Conservation (phyloP, 2,329 filamentous ascomycete genomes). For the Juglanconis juglandina region DNA sequence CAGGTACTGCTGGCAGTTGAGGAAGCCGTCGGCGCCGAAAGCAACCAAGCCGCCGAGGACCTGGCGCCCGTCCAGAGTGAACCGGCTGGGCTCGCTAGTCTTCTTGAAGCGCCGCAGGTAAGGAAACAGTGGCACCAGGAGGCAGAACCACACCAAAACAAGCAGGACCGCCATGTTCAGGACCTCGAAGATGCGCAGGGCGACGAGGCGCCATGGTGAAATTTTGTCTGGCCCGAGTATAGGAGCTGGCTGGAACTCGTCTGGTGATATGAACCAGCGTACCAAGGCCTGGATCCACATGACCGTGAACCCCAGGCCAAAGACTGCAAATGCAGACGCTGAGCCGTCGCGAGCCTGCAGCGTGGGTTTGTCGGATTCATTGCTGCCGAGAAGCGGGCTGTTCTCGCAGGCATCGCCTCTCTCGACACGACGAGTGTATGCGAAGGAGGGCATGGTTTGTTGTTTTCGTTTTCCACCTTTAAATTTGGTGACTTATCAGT, state of each 20-base stretch:
- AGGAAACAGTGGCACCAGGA: neutral
- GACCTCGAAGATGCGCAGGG: neutral
- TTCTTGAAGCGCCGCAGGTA: constrained; percentile 1
- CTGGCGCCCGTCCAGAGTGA: neutral
- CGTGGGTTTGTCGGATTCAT: neutral
- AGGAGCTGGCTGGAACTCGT: neutral
- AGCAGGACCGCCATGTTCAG: neutral
- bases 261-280: neutral
- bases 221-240: neutral
- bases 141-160: neutral
- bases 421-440: neutral
- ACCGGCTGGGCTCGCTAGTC: neutral
- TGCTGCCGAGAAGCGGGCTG: neutral
- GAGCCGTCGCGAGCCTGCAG: neutral
- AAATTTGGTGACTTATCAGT: no score
- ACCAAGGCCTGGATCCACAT: neutral
- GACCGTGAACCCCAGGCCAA: neutral
- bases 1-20: neutral
- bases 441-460: no score
- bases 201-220: neutral
- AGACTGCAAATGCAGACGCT: neutral
- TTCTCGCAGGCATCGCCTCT: neutral
- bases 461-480: no score
- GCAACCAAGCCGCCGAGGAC: neutral
- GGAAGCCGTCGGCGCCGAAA: neutral